Conservation (phyloP, 345 rosid genomes). For the Arabis alpina region DNA sequence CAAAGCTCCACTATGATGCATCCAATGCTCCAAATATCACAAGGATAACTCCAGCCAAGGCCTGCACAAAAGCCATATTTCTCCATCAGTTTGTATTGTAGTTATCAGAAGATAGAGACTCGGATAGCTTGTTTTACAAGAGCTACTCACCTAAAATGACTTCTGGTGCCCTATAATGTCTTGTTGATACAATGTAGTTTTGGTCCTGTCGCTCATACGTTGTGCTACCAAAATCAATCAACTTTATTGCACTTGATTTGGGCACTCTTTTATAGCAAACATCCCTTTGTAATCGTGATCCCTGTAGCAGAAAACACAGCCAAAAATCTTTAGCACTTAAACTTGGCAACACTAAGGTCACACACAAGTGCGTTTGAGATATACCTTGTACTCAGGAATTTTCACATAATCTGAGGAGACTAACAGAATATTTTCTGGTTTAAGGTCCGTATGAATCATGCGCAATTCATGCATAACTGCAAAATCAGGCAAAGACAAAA, state of each 20-base stretch:
- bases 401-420: slow-evolving; percentile 78
- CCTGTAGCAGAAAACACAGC: slow-evolving; percentile 43
- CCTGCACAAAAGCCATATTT: slow-evolving; percentile 44
- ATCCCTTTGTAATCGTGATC: slow-evolving; percentile 59
- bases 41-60: slow-evolving; percentile 89
- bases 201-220: slow-evolving; percentile 84
- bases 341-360: background rate
- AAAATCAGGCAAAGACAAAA: slow-evolving; percentile 8
- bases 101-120: background rate
- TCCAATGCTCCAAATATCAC: slow-evolving; percentile 95
- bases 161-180: slow-evolving; percentile 93
- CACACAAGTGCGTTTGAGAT: background rate
- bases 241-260: slow-evolving; percentile 82
- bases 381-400: slow-evolving; percentile 81
- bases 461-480: slow-evolving; percentile 93
- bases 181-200: slow-evolving; percentile 75
- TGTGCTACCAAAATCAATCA: slow-evolving; percentile 95
- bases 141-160: slow-evolving; percentile 72
- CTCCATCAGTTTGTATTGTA: slow-evolving; percentile 12
- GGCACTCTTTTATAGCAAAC: slow-evolving; percentile 70
- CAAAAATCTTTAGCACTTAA: background rate
- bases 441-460: slow-evolving; percentile 84
- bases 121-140: background rate
- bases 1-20: slow-evolving; percentile 83
- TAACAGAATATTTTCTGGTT: slow-evolving; percentile 84